A percentile compares a stretch with the other conserved stretches of the same genome.
These are phyloP conservation scores for Alnus glutinosa DNA, from an alignment of 306 rosid genomes.

Conservation along the genomic window DNA sequence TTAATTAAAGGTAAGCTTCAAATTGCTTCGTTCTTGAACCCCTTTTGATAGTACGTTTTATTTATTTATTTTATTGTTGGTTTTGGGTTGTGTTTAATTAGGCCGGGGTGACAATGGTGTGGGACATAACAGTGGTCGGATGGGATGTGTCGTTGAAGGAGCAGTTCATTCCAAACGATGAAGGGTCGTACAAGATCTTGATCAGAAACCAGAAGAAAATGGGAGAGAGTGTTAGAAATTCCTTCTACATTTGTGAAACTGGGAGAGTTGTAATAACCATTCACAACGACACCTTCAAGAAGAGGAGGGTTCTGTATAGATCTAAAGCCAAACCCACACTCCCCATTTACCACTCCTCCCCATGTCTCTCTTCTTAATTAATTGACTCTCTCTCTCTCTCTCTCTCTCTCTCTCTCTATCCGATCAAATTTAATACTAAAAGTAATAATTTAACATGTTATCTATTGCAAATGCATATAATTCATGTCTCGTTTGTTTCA, in stretches of 20 bases:
- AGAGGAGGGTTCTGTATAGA: constrained; percentile 63
- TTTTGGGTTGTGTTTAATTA: constrained; percentile 21
- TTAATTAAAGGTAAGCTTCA: neutral
- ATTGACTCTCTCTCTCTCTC: too few species aligned
- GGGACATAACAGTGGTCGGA: constrained; percentile 84
- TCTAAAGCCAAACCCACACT: constrained; percentile 54
- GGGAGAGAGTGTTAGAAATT: constrained; percentile 65
- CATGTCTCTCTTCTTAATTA: neutral
- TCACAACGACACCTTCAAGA: constrained; percentile 63
- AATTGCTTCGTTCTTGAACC: neutral
- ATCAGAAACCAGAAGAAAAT: constrained; percentile 59
- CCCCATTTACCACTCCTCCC: constrained; percentile 62
- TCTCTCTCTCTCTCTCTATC: too few species aligned
- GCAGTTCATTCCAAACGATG: constrained; percentile 88
- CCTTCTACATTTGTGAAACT: constrained; percentile 80
- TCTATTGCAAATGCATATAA: too few species aligned
- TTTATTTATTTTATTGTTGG: neutral
- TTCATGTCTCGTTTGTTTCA: too few species aligned
- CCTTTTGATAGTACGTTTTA: neutral
- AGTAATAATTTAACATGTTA: too few species aligned
- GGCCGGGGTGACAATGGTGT: constrained; percentile 71
- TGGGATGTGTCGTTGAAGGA: constrained; percentile 90
- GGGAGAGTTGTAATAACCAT: constrained; percentile 72
- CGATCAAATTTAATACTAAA: too few species aligned
- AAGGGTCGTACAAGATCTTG: constrained; percentile 72